These are phyloP conservation scores for Cladosporium cucumerinum DNA, from an alignment of 2,329 filamentous ascomycete genomes.

Conservation along the genomic window DNA sequence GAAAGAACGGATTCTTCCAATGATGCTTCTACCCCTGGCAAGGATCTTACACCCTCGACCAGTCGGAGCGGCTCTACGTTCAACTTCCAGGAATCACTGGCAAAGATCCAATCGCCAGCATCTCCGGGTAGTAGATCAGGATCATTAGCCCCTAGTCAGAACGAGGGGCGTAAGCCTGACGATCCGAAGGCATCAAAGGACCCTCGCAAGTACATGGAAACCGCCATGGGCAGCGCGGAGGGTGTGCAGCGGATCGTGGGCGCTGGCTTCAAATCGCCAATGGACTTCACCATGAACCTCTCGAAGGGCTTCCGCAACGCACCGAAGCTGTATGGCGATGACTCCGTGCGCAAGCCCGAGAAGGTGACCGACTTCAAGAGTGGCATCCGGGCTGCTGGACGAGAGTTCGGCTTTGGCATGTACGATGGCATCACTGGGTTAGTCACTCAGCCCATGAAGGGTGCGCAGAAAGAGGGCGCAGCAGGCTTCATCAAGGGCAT, in stretches of 20 bases:
- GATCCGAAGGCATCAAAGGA: slow-evolving; percentile 8
- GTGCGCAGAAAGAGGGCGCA: slow-evolving; percentile 59
- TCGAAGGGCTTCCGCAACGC: slow-evolving; percentile 87
- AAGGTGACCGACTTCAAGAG: slow-evolving; percentile 75
- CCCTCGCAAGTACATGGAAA: slow-evolving; percentile 25
- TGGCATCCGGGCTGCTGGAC: slow-evolving; percentile 67
- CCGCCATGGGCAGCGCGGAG: slow-evolving; percentile 33
- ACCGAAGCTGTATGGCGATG: slow-evolving; percentile 79
- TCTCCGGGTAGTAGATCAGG: slow-evolving; percentile 14
- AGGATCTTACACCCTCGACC: slow-evolving; percentile 19
- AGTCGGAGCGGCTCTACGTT: slow-evolving; percentile 28
- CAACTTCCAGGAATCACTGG: slow-evolving; percentile 32
- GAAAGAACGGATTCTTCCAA: slow-evolving; percentile 1
- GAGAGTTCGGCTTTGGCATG: slow-evolving; percentile 69
- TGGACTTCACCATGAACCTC: slow-evolving; percentile 80
- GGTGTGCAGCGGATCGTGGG: slow-evolving; percentile 37
- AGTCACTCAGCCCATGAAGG: slow-evolving; percentile 67
- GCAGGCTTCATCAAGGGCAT: slow-evolving; percentile 71
- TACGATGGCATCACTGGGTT: slow-evolving; percentile 75
- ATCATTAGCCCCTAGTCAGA: slow-evolving; percentile 24
- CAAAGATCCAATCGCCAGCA: slow-evolving; percentile 22
- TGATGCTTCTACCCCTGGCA: slow-evolving; percentile 1
- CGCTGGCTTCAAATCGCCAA: slow-evolving; percentile 64
- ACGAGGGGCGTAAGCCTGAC: background rate
- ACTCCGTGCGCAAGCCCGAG: slow-evolving; percentile 72